These are phyloP conservation scores for Candida berthetii DNA, from an alignment of 805 yeast species.

Conservation along the genomic window DNA sequence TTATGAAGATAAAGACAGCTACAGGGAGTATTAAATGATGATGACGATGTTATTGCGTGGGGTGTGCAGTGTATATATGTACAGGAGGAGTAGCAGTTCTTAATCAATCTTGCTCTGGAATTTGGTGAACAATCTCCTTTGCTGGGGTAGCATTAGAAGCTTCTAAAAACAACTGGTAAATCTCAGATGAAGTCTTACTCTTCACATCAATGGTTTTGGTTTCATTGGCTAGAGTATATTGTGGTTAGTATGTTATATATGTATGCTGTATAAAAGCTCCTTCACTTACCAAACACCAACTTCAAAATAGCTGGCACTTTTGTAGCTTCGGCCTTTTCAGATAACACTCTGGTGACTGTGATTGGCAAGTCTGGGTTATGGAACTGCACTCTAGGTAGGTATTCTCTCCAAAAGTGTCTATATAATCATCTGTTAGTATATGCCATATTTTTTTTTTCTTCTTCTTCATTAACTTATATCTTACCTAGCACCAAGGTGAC, in stretches of 20 bases:
- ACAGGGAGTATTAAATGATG: too few relatives aligned
- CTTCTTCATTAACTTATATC: conserved; percentile 1
- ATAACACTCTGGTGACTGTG: conserved; percentile 48
- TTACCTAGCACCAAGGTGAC: conserved; percentile 53
- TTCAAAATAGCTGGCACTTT: conserved; percentile 38
- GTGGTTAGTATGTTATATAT: background rate
- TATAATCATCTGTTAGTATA: conserved; percentile 1
- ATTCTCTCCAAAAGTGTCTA: conserved; percentile 67
- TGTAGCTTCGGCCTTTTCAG: conserved; percentile 33
- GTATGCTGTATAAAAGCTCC: background rate
- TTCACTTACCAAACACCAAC: conserved; percentile 25
- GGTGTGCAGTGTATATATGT: too few relatives aligned
- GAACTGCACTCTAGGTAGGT: conserved; percentile 72
- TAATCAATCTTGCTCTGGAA: too few relatives aligned
- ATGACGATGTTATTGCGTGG: too few relatives aligned
- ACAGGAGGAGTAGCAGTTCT: too few relatives aligned
- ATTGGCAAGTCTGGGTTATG: conserved; percentile 73
- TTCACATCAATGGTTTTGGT: background rate
- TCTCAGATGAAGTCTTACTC: background rate
- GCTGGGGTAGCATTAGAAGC: background rate
- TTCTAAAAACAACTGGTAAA: background rate
- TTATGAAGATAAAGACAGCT: too few relatives aligned
- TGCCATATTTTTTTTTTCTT: background rate
- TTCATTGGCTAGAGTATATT: too few relatives aligned
- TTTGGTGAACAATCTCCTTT: background rate